Base-by-base conservation (phyloP, 2,329 filamentous ascomycete species). In the Colletotrichum sansevieriae region DNA sequence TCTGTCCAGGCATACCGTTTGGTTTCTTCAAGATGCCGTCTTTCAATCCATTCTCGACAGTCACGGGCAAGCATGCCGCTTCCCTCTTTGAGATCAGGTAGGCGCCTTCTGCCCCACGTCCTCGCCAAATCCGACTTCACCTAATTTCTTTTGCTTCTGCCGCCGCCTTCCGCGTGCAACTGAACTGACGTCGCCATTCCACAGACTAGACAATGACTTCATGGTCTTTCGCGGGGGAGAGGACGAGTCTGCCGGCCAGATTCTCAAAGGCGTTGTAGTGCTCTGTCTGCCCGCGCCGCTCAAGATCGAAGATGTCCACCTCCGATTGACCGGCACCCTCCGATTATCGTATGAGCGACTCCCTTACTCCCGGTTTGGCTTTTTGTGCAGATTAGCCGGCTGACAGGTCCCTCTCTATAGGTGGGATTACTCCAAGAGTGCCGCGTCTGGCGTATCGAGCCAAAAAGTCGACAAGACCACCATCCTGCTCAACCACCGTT, bases 181-280 rank as follows among this genome's bases (percentile, higher is more conserved):
- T 1, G 71, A 71, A 68, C 75, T 71, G 54, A 68, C 67, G 35
- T 71, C 59, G 47, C 44, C 18, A 37, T n/a, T 46, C 12, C 22
- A 44, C 74, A 94, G 92, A 60, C 86, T 95, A 69, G 91, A 95
- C 60, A 91, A 91, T 75, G 90, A 93, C 74, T 92, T 95, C 65
- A 88, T 95, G 68, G 90, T 95, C 35, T 91, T 96, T 71, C 90
- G 92, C 61, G 93, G 93, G 69, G 86, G 83, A 73, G 90, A 93
- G 65, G 85, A 92, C 76, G 93, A 95, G 76, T 91, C 92, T 54
- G 88, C 91, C 49, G 92, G 91, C 70, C 92, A 93, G 74, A 80
- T 92, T 62, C 81, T 96, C 72, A 92, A 91, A 75, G 93, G 93
- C 54, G 88, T 87, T 25, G 81, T 95, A 37, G 90, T 95, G 41